phyloP scores from a whole-genome alignment of 768 basidiomycete species.

The Coprinellus micaceus region DNA sequence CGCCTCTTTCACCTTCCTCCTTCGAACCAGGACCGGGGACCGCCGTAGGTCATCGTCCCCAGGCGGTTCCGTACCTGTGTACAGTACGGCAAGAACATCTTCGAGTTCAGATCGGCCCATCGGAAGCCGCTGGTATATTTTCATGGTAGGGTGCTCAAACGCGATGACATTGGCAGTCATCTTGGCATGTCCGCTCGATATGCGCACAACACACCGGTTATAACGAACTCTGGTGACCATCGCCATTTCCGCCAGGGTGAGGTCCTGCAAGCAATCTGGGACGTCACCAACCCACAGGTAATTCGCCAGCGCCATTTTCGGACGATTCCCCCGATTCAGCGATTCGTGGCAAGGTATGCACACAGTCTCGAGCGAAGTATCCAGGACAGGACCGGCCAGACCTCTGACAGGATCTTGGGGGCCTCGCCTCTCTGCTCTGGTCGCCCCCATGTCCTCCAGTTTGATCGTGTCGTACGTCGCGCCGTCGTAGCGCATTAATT shows the following conservation, averaged over 20 bases:
- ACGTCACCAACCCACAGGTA: too few relatives aligned
- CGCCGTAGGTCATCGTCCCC: neutral
- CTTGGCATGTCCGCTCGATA: conserved; percentile 22
- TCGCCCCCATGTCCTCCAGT: neutral
- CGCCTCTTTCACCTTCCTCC: neutral
- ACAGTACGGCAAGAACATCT: neutral
- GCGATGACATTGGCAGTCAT: conserved; percentile 30
- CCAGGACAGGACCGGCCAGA: neutral
- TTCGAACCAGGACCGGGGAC: neutral
- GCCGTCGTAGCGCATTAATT: neutral
- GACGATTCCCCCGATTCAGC: neutral
- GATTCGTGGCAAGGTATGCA: neutral
- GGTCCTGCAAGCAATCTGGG: too few relatives aligned
- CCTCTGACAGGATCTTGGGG: neutral
- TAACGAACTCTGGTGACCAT: conserved; percentile 22
- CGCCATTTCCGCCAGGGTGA: too few relatives aligned
- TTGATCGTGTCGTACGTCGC: neutral
- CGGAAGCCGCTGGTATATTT: conserved; percentile 25
- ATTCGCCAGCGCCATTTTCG: conserved; percentile 22
- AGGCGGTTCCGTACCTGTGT: neutral
- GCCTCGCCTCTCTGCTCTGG: neutral
- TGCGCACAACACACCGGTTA: conserved; percentile 25
- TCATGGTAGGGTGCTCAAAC: conserved; percentile 23
- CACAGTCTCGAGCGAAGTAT: neutral
- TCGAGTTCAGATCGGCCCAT: conserved; percentile 18